These are phyloP conservation scores for Penicillium fimorum DNA, from an alignment of 495 filamentous ascomycete genomes.

Conservation along the genomic window DNA sequence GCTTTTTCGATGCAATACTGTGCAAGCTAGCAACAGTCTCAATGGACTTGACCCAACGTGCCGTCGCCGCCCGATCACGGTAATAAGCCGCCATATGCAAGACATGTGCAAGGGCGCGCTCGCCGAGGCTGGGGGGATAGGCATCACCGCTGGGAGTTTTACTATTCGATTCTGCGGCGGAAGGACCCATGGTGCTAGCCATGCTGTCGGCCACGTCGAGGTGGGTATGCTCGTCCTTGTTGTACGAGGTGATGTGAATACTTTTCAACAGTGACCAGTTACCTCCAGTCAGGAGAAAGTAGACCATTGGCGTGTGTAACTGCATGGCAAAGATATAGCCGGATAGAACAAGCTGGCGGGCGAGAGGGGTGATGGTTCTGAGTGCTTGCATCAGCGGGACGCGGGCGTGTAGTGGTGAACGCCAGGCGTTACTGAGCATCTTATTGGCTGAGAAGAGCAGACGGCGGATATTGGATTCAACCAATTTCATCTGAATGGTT, in stretches of 20 bases:
- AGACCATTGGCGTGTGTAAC: conserved; percentile 40
- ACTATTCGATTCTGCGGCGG: conserved; percentile 31
- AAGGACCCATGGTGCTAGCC: conserved; percentile 45
- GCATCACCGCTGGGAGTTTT: conserved; percentile 32
- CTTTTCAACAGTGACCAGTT: conserved; percentile 42
- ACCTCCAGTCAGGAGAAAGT: conserved; percentile 39
- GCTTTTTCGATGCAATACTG: conserved; percentile 32
- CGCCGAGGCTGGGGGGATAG: conserved; percentile 32
- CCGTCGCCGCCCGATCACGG: conserved; percentile 40
- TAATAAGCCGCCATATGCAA: conserved; percentile 50
- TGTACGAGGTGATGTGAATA: conserved; percentile 33
- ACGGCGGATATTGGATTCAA: conserved; percentile 33
- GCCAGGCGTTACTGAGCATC: conserved; percentile 46
- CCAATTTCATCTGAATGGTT: conserved; percentile 27
- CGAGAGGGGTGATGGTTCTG: conserved; percentile 37
- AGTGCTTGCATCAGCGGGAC: conserved; percentile 41
- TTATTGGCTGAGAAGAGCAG: conserved; percentile 39
- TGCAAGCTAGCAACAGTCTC: conserved; percentile 47
- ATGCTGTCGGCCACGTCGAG: conserved; percentile 41
- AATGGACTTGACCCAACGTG: conserved; percentile 48
- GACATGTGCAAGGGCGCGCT: conserved; percentile 32
- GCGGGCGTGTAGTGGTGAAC: conserved; percentile 39
- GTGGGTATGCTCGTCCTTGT: conserved; percentile 25
- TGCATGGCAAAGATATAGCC: conserved; percentile 54
- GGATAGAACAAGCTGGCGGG: conserved; percentile 41